Evolutionary conservation across 2,329 filamentous ascomycete species (phyloP).

Genomic region (Nothophoma quercina): DNA sequence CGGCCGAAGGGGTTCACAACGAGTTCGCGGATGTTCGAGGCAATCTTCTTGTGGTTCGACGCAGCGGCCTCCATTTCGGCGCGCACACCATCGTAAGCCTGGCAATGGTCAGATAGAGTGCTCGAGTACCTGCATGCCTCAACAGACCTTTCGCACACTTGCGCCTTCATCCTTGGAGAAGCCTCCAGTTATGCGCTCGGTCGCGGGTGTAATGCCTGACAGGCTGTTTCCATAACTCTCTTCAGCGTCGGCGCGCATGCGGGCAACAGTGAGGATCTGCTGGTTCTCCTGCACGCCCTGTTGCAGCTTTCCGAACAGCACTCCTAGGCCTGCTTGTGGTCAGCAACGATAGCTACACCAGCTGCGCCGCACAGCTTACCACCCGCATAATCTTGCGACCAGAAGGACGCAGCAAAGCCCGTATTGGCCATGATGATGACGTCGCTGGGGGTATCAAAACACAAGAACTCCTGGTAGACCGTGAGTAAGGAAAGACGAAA

Average conservation of each 20-base stretch:
- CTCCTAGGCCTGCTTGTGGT: conserved; percentile 73
- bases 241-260: conserved; percentile 94
- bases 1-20: conserved; percentile 93
- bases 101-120: conserved; percentile 17
- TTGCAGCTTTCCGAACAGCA: conserved; percentile 95
- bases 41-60: conserved; percentile 92
- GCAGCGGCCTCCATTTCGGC: conserved; percentile 91
- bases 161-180: conserved; percentile 94
- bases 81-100: conserved; percentile 95
- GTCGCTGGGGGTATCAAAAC: conserved; percentile 28
- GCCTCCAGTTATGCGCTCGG: conserved; percentile 82
- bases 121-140: neutral
- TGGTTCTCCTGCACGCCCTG: conserved; percentile 96
- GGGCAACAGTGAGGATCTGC: conserved; percentile 89
- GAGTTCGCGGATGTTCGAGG: conserved; percentile 92
- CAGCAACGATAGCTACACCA: conserved; percentile 22
- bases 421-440: conserved; percentile 39
- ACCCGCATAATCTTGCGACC: conserved; percentile 96
- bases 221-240: conserved; percentile 85
- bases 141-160: conserved; percentile 85
- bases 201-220: conserved; percentile 79
- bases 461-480: conserved; percentile 25
- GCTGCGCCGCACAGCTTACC: conserved; percentile 66
- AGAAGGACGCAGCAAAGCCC: conserved; percentile 93
- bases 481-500: conserved; percentile 18